These are phyloP conservation scores for Boletus rubroflammeus DNA, from an alignment of 768 basidiomycete genomes.

Conservation along the genomic window DNA sequence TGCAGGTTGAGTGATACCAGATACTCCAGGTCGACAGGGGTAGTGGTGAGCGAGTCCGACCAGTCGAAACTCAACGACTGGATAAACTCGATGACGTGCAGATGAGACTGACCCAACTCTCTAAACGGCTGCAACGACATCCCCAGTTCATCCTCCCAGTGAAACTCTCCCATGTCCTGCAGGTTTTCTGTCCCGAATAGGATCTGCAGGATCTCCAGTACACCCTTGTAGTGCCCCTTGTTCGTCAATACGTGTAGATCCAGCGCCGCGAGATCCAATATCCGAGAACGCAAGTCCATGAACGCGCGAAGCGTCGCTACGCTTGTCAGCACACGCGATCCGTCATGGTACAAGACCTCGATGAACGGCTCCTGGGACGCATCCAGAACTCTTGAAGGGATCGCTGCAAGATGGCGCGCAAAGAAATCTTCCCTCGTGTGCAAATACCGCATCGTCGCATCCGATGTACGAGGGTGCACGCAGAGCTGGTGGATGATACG, in stretches of 20 bases:
- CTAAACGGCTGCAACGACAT: constrained; percentile 52
- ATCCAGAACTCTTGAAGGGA: constrained; percentile 63
- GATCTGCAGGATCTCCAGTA: constrained; percentile 72
- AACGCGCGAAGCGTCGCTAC: constrained; percentile 68
- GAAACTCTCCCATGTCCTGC: constrained; percentile 36
- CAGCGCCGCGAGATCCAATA: constrained; percentile 82
- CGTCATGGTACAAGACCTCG: constrained; percentile 68
- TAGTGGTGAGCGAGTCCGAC: constrained; percentile 67
- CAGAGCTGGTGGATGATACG: constrained; percentile 82
- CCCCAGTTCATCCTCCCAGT: constrained; percentile 38
- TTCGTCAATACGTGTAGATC: constrained; percentile 85
- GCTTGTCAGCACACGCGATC: constrained; percentile 65
- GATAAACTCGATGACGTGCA: constrained; percentile 84
- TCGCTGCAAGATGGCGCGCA: constrained; percentile 69
- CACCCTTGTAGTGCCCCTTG: constrained; percentile 70
- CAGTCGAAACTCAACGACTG: constrained; percentile 87
- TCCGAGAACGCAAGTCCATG: constrained; percentile 77
- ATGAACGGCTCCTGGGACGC: constrained; percentile 45
- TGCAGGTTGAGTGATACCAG: constrained; percentile 64
- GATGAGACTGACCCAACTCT: constrained; percentile 76
- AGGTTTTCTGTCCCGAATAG: constrained; percentile 67
- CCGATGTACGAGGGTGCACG: constrained; percentile 79
- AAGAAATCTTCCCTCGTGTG: constrained; percentile 89
- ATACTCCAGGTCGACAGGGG: constrained; percentile 59
- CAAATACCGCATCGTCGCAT: constrained; percentile 78